Base-by-base conservation (phyloP, 176 grass and related monocot genomes). In the Cenchrus fungigraminus region DNA sequence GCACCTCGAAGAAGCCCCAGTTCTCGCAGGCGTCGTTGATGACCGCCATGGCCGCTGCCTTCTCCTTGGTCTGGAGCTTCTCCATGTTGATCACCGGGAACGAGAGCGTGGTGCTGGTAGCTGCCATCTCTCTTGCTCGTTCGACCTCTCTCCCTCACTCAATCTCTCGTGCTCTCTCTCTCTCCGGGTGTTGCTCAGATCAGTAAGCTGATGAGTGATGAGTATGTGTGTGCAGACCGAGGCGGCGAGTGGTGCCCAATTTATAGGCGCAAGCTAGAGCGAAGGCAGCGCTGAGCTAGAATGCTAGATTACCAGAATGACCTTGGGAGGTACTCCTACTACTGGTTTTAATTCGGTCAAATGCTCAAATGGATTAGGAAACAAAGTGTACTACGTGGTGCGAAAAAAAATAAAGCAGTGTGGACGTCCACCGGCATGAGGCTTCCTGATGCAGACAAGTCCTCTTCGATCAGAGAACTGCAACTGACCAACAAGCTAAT, bases 1-100 rank as follows among this genome's bases (percentile, higher is more conserved):
- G 70, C 20, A 99, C 97, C 97, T 99, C 97, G 56, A 99, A 99
- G 90, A 99, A 99, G n/a, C 97, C 97, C 97, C 97, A 99, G 86
- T 97, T 94, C 90, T 99, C 91, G 53, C 94, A 99, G 77, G 94
- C 97, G 15, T 99, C 92, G 15, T 67, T 68, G 66, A 99, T 79
- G 82, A 91, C 25, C 68, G 69, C 90, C 97, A 96, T 96, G 51
- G 91, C 84, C 7, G 50, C 67, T 2, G 9, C 63, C 81, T 82
- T 92, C 71, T 96, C 90, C 42, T 88, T 56, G 1, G 70, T 92
- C 74, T 89, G 84, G 9, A 99, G 88, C 79, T 92, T 88, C 79
- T 87, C 91, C 97, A 99, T 94, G 86, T 89, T 79, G 81, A 99
- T 74, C 58, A 99, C 84, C 32, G 97, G 97, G 88, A 99, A 99